These are phyloP conservation scores for Botrytis fabae DNA, from an alignment of 2,329 filamentous ascomycete species.

Conservation along the genomic window DNA sequence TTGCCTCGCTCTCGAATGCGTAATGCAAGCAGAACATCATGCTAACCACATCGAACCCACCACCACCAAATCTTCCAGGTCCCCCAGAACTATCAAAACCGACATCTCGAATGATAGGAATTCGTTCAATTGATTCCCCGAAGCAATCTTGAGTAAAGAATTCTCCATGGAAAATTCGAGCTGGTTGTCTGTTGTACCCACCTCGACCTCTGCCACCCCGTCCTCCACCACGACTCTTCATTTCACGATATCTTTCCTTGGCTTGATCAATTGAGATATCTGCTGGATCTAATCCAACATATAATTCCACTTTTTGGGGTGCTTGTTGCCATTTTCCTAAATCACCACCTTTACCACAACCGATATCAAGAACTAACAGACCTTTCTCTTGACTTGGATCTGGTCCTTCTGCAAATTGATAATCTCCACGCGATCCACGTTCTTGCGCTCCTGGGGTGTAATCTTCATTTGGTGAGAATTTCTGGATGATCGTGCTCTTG, in stretches of 20 bases:
- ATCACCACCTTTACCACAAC: conserved; percentile 95
- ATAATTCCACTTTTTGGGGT: conserved; percentile 86
- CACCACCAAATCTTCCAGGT: conserved; percentile 68
- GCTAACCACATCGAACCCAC: conserved; percentile 92
- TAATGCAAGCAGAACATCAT: conserved; percentile 99
- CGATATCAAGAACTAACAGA: conserved; percentile 85
- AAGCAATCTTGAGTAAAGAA: conserved; percentile 95
- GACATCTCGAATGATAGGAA: conserved; percentile 80
- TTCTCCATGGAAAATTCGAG: conserved; percentile 75
- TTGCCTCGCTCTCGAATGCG: conserved; percentile 88
- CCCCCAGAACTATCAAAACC: conserved; percentile 71
- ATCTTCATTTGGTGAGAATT: conserved; percentile 83
- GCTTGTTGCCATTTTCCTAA: conserved; percentile 94
- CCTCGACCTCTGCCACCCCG: conserved; percentile 55
- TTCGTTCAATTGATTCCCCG: conserved; percentile 75
- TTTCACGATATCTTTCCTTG: conserved; percentile 74
- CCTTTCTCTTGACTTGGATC: conserved; percentile 47
- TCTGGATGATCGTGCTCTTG: conserved; percentile 96
- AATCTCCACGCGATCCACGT: conserved; percentile 51
- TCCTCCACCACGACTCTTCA: conserved; percentile 61
- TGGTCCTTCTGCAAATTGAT: conserved; percentile 39
- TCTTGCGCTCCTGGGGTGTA: conserved; percentile 62
- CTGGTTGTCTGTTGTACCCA: conserved; percentile 49
- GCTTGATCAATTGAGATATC: conserved; percentile 92
- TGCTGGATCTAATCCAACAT: conserved; percentile 91